Evolutionary conservation across 2,329 filamentous ascomycete genomes (phyloP).

Genomic region (Pseudogymnoascus sp.): DNA sequence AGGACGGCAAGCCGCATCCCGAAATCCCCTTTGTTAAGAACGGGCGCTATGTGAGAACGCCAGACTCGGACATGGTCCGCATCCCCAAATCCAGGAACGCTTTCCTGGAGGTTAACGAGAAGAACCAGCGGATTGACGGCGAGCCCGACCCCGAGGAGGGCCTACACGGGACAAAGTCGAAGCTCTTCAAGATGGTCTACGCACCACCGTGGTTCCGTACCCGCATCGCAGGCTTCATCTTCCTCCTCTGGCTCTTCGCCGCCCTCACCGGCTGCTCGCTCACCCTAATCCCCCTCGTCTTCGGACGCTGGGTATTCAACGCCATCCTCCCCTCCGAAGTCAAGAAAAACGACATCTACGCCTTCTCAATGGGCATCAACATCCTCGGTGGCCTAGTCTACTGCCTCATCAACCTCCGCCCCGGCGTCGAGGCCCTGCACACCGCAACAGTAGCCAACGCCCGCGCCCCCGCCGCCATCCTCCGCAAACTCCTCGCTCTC

Average conservation of each 20-base stretch:
- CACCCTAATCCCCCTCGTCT: conserved; percentile 78
- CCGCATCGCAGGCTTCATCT: conserved; percentile 77
- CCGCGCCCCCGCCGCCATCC: conserved; percentile 24
- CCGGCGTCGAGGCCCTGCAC: conserved; percentile 27
- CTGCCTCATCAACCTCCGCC: conserved; percentile 44
- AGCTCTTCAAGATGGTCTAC: conserved; percentile 57
- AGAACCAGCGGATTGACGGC: conserved; percentile 59
- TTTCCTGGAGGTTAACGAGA: conserved; percentile 68
- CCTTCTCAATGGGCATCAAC: conserved; percentile 86
- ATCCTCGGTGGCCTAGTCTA: conserved; percentile 65
- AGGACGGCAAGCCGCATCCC: conserved; percentile 13
- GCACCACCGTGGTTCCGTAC: conserved; percentile 77
- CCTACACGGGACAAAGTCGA: conserved; percentile 46
- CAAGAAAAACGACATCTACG: conserved; percentile 89
- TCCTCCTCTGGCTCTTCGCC: conserved; percentile 89
- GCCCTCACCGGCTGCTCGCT: conserved; percentile 77
- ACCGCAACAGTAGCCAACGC: conserved; percentile 26
- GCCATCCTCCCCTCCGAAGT: conserved; percentile 63
- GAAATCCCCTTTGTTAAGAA: conserved; percentile 52
- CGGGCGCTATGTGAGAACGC: conserved; percentile 83
- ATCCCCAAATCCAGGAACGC: conserved; percentile 78
- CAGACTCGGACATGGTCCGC: conserved; percentile 89
- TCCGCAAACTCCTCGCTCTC: conserved; percentile 18
- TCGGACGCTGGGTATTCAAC: conserved; percentile 74
- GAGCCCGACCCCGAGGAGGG: conserved; percentile 44